A percentile compares a stretch with the other conserved stretches of the same genome.
These are phyloP conservation scores for Kluyveromyces marxianus DNA, from an alignment of 1,139 yeast genomes.

Conservation along the genomic window DNA sequence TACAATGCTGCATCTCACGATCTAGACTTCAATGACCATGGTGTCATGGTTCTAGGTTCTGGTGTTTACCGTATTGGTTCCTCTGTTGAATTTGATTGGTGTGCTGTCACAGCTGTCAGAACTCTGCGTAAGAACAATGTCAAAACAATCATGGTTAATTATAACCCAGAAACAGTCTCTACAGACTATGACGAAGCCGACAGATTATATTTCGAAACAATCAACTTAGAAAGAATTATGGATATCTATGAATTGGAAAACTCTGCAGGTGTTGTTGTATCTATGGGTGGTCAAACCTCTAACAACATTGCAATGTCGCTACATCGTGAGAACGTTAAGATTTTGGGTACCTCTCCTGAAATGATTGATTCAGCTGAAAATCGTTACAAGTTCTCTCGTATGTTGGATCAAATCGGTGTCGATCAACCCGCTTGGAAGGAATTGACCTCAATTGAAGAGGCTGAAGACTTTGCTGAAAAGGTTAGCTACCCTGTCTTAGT, in stretches of 20 bases:
- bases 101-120: slow-evolving; percentile 93
- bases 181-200: slow-evolving; percentile 99
- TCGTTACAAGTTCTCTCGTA: slow-evolving; percentile 95
- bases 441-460: slow-evolving; percentile 87
- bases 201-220: slow-evolving; percentile 91
- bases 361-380: slow-evolving; percentile 98
- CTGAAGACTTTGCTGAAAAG: slow-evolving; percentile 83
- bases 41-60: slow-evolving; percentile 85
- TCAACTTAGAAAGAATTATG: slow-evolving; percentile 87
- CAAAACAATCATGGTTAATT: slow-evolving; percentile 95
- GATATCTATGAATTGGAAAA: slow-evolving; percentile 93
- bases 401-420: slow-evolving; percentile 93
- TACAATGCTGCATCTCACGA: slow-evolving; percentile 92
- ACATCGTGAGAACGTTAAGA: slow-evolving; percentile 92
- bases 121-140: slow-evolving; percentile 80
- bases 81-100: slow-evolving; percentile 93
- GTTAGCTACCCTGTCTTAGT: slow-evolving; percentile 94
- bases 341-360: slow-evolving; percentile 95
- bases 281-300: slow-evolving; percentile 99
- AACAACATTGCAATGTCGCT: slow-evolving; percentile 92
- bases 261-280: slow-evolving; percentile 86
- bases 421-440: slow-evolving; percentile 99
- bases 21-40: slow-evolving; percentile 74
- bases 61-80: slow-evolving; percentile 96
- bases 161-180: slow-evolving; percentile 97